Conservation (phyloP, 2,329 filamentous ascomycete genomes). For the Monosporascus ibericus region DNA sequence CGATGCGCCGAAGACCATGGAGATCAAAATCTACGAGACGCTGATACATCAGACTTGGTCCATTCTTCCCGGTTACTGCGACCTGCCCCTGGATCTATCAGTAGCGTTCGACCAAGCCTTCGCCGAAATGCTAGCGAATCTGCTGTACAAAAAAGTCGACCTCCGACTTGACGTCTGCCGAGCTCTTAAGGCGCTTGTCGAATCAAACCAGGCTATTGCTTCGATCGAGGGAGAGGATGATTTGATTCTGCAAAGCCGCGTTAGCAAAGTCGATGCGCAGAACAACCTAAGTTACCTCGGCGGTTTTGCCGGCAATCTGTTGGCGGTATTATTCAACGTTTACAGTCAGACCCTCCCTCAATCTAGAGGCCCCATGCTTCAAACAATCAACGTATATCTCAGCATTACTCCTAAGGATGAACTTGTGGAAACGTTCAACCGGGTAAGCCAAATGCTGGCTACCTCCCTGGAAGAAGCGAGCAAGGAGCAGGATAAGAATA, state of each 20-base stretch:
- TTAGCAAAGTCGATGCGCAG: slow-evolving; percentile 67
- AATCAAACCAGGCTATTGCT: slow-evolving; percentile 81
- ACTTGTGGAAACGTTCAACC: slow-evolving; percentile 80
- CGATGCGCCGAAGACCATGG: slow-evolving; percentile 80
- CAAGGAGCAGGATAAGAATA: slow-evolving; percentile 53
- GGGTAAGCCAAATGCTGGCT: slow-evolving; percentile 80
- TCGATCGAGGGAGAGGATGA: slow-evolving; percentile 65
- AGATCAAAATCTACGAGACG: slow-evolving; percentile 90
- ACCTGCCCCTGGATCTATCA: slow-evolving; percentile 73
- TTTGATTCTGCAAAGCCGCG: slow-evolving; percentile 68
- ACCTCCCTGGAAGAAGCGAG: slow-evolving; percentile 57
- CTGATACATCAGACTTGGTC: slow-evolving; percentile 95
- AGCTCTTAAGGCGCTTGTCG: slow-evolving; percentile 77
- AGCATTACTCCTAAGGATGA: slow-evolving; percentile 77
- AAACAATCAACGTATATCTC: slow-evolving; percentile 90
- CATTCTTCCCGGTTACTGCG: slow-evolving; percentile 88
- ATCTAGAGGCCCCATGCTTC: slow-evolving; percentile 81
- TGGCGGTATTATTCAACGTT: slow-evolving; percentile 97
- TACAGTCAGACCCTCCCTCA: slow-evolving; percentile 95
- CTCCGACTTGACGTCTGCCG: slow-evolving; percentile 83
- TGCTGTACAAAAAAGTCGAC: slow-evolving; percentile 88
- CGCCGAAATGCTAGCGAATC: slow-evolving; percentile 83
- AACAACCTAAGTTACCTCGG: slow-evolving; percentile 80
- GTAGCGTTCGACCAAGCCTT: slow-evolving; percentile 80
- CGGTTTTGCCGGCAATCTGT: slow-evolving; percentile 75